These are phyloP conservation scores for Akanthomyces dipterigenus DNA, from an alignment of 2,329 filamentous ascomycete species.

Conservation along the genomic window DNA sequence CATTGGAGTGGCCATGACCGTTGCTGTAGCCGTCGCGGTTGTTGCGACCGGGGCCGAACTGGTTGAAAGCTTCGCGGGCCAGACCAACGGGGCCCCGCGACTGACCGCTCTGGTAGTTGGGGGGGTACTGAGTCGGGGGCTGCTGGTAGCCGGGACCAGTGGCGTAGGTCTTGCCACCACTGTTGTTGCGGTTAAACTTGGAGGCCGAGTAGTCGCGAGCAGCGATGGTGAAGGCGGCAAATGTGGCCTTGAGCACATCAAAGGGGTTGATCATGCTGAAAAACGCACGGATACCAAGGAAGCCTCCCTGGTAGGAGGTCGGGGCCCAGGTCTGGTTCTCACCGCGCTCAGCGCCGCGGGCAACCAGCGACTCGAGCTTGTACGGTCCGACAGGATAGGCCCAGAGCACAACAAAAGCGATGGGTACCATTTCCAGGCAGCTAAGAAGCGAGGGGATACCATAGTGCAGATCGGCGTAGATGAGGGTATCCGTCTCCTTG, in stretches of 20 bases:
- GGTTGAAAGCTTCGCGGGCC: conserved; percentile 4
- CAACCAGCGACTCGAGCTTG: conserved; percentile 13
- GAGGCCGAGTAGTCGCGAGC: conserved; percentile 2
- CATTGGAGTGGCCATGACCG: background rate
- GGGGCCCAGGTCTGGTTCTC: conserved; percentile 11
- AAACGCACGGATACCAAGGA: conserved; percentile 16
- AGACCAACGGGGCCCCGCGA: background rate
- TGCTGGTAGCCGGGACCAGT: conserved; percentile 10
- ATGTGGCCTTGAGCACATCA: conserved; percentile 12
- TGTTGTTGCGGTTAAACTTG: conserved; percentile 2
- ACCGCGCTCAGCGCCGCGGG: conserved; percentile 9
- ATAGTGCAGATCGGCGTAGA: conserved; percentile 18
- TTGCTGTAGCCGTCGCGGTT: background rate
- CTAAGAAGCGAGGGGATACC: conserved; percentile 19
- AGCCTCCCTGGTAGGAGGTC: conserved; percentile 19
- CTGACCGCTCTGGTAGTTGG: background rate
- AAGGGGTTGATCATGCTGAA: conserved; percentile 12
- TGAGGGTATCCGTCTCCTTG: conserved; percentile 16
- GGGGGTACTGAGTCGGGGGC: background rate
- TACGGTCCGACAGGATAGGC: conserved; percentile 20
- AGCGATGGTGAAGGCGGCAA: conserved; percentile 2
- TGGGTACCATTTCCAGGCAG: conserved; percentile 21
- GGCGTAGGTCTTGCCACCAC: background rate
- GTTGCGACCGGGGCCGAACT: conserved; percentile 1
- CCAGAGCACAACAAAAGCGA: conserved; percentile 19